phyloP scores from a whole-genome alignment of 2,329 filamentous ascomycete genomes.

The Epichloe scottii region DNA sequence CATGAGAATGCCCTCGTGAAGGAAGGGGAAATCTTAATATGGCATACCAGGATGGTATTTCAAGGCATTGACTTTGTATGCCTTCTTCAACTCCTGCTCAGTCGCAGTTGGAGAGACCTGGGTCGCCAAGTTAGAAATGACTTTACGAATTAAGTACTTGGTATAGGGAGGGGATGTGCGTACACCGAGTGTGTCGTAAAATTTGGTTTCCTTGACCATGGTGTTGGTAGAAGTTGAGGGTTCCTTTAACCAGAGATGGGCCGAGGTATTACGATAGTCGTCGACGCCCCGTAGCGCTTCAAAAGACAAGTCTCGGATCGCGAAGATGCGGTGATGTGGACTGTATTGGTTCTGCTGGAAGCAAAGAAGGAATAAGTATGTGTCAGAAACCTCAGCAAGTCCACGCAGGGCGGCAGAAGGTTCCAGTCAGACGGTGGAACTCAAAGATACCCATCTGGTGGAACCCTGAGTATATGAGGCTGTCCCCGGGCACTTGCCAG shows the following conservation, averaged over 20 bases:
- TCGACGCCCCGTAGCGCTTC: constrained; percentile 5
- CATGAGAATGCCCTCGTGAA: neutral
- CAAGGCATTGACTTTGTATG: constrained; percentile 70
- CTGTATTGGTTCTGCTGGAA: neutral
- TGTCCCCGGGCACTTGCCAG: neutral
- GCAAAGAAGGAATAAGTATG: neutral
- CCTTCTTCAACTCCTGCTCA: constrained; percentile 82
- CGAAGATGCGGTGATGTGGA: neutral
- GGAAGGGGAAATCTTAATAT: constrained; percentile 5
- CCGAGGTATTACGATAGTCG: neutral
- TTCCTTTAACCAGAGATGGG: constrained; percentile 5
- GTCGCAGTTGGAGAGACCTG: constrained; percentile 69
- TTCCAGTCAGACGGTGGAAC: neutral
- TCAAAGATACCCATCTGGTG: neutral
- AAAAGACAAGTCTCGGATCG: neutral
- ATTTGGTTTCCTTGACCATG: constrained; percentile 71
- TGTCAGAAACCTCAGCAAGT: neutral
- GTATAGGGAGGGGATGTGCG: constrained; percentile 17
- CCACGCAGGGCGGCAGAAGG: neutral
- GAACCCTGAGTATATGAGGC: neutral
- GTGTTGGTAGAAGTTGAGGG: constrained; percentile 19
- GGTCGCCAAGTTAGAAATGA: constrained; percentile 1
- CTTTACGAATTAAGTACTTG: neutral
- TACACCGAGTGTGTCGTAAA: constrained; percentile 71
- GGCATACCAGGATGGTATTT: constrained; percentile 72